Base-by-base conservation (phyloP, 148 eudicot species). In the Polygonum maritimum region DNA sequence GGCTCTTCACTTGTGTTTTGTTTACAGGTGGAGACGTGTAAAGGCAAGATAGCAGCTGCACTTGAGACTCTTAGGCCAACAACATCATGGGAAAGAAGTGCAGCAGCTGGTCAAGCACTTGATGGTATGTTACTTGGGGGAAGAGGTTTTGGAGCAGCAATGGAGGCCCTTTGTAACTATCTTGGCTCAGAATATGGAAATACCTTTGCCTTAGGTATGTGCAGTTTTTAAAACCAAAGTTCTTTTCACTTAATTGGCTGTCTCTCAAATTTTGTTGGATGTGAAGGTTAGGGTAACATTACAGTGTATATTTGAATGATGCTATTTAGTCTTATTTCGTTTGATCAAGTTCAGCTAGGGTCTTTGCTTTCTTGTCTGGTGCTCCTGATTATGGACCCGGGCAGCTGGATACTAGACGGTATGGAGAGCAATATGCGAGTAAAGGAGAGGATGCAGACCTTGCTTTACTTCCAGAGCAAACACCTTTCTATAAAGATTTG, bases 381-480 rank as follows among this genome's bases (percentile, higher is more conserved):
- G 90, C 90, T 78, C 98, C 98, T 82, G 98, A 94, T 88, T 92
- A 80, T 81, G 98, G 98, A 78, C 88, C 91, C 78, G 98, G 98
- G 55, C 96, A 92, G 78, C 87, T 94, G 26, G 98, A 94, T 85
- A 94, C 98, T 40, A 84, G 89, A 85, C 84, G 98, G 77, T 94
- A 94, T 75, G 98, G 98, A 41, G 98, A 94, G 85, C 98, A 94
- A 77, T 94, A 94, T 87, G 98, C 98, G 73, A 94, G 98, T 81
- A 94, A 87, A 89, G 84, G 98, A 84, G 98, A 94, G 90, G 98
- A 94, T 87, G 98, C 98, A 48, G 98, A 94, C 79, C 97, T 80
- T 77, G 97, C 98, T 83, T 82, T 94, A 79, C 97, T 94, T 82
- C 98, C 98, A 33, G 98, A 94, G 84, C 98, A 94, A 87, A 94